These are phyloP conservation scores for Abelmoschus esculentus DNA, from an alignment of 345 rosid genomes.

Conservation along the genomic window DNA sequence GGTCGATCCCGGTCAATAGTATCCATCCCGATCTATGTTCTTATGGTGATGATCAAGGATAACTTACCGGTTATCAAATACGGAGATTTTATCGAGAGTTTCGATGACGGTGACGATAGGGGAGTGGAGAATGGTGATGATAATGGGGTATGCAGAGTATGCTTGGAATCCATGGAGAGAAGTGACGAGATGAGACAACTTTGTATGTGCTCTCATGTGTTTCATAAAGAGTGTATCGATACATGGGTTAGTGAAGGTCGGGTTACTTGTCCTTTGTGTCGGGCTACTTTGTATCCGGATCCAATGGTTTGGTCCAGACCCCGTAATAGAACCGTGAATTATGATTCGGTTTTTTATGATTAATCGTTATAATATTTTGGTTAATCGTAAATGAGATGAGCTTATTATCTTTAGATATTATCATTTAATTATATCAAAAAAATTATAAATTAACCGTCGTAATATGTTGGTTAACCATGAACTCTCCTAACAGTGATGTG, in stretches of 20 bases:
- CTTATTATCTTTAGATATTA: too few relatives aligned
- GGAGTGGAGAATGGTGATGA: background rate
- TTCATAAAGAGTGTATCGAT: conserved; percentile 40
- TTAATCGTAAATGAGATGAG: too few relatives aligned
- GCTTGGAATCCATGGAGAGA: conserved; percentile 28
- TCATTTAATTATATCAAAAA: too few relatives aligned
- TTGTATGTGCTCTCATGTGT: conserved; percentile 36
- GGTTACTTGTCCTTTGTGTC: conserved; percentile 47
- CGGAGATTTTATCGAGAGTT: background rate
- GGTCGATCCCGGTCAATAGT: conserved; percentile 21
- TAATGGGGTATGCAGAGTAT: conserved; percentile 25
- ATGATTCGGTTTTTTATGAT: background rate
- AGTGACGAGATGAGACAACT: conserved; percentile 30
- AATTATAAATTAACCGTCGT: too few relatives aligned
- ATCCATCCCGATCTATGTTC: conserved; percentile 23
- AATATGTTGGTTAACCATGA: too few relatives aligned
- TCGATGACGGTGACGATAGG: background rate
- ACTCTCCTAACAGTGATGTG: too few relatives aligned
- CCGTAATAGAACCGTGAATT: background rate
- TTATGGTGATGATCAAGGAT: conserved; percentile 28
- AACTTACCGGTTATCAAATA: conserved; percentile 2
- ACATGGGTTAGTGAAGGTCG: conserved; percentile 33
- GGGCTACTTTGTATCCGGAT: conserved; percentile 28
- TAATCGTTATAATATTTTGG: too few relatives aligned
- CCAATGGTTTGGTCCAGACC: background rate